phyloP scores from a whole-genome alignment of 1,139 yeast species.

The Geotrichum carabidarum region DNA sequence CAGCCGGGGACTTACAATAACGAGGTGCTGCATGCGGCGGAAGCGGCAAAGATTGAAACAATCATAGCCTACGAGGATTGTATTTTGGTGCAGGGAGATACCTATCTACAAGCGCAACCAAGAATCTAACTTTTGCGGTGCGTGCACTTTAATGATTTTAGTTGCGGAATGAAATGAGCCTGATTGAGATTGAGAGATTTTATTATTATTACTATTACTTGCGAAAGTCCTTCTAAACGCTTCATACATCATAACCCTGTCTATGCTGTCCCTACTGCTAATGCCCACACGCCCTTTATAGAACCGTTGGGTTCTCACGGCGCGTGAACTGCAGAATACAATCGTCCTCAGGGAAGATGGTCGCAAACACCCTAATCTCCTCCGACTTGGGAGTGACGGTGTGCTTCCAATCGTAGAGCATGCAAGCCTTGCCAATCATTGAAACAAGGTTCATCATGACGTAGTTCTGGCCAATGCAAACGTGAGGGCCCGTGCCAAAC shows the following conservation, averaged over 20 bases:
- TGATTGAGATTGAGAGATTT: neutral
- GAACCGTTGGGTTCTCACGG: constrained; percentile 26
- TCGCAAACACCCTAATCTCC: constrained; percentile 91
- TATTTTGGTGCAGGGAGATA: constrained; percentile 64
- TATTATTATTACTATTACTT: too few species aligned
- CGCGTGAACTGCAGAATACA: constrained; percentile 66
- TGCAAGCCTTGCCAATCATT: constrained; percentile 80
- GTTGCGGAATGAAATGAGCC: neutral
- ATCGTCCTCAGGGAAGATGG: constrained; percentile 96
- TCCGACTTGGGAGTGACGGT: constrained; percentile 78
- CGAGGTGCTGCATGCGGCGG: constrained; percentile 47
- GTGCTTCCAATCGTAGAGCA: constrained; percentile 77
- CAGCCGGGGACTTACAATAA: constrained; percentile 74
- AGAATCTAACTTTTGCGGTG: neutral
- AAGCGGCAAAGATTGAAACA: constrained; percentile 33
- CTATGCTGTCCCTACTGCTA: neutral
- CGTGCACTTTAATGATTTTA: neutral
- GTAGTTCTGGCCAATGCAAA: constrained; percentile 89
- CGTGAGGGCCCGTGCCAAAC: constrained; percentile 95
- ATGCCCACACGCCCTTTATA: constrained; percentile 3
- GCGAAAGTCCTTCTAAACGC: neutral
- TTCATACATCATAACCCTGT: neutral
- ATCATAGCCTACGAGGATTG: constrained; percentile 61
- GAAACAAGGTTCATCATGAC: constrained; percentile 87
- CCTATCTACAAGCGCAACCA: constrained; percentile 38